These are phyloP conservation scores for Aspergillus sclerotioniger DNA, from an alignment of 495 filamentous ascomycete species.

Conservation along the genomic window DNA sequence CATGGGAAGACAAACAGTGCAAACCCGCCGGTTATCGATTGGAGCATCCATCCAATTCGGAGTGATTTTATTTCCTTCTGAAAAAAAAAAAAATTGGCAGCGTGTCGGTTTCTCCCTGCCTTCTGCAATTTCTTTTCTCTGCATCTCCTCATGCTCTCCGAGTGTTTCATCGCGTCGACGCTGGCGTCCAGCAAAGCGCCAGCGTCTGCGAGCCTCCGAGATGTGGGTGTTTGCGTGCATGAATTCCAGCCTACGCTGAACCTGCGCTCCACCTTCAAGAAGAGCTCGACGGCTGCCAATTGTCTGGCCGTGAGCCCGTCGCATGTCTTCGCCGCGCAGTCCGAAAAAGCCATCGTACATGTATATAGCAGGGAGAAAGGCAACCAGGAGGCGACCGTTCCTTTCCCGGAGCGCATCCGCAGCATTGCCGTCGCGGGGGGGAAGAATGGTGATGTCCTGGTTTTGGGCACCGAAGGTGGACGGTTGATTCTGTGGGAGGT, in stretches of 20 bases:
- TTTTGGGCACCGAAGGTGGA: constrained; percentile 83
- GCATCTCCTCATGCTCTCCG: constrained; percentile 66
- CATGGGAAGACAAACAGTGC: constrained; percentile 36
- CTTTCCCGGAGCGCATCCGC: constrained; percentile 81
- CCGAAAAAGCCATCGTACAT: constrained; percentile 86
- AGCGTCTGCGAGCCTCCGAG: constrained; percentile 64
- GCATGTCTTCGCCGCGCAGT: constrained; percentile 88
- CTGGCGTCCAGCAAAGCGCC: constrained; percentile 61
- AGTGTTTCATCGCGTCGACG: constrained; percentile 76
- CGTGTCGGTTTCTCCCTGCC: constrained; percentile 7
- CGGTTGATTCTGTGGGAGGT: constrained; percentile 94
- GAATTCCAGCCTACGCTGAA: constrained; percentile 72
- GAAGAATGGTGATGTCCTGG: constrained; percentile 64
- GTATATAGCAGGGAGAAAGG: constrained; percentile 82
- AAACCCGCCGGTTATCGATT: constrained; percentile 38
- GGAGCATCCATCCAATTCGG: not conserved
- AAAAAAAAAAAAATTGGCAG: constrained; percentile 33
- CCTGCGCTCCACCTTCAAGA: constrained; percentile 80
- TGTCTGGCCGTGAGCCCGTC: constrained; percentile 76
- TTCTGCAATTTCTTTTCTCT: constrained; percentile 15
- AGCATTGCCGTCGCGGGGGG: constrained; percentile 62
- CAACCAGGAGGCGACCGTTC: constrained; percentile 81
- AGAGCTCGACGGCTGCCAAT: constrained; percentile 76
- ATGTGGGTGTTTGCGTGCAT: constrained; percentile 81
- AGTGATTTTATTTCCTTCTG: constrained; percentile 16